Evolutionary conservation across 768 basidiomycete species (phyloP), one percentile per base, ranked within the genome.

Genomic region (Crepidotus variabilis): DNA sequence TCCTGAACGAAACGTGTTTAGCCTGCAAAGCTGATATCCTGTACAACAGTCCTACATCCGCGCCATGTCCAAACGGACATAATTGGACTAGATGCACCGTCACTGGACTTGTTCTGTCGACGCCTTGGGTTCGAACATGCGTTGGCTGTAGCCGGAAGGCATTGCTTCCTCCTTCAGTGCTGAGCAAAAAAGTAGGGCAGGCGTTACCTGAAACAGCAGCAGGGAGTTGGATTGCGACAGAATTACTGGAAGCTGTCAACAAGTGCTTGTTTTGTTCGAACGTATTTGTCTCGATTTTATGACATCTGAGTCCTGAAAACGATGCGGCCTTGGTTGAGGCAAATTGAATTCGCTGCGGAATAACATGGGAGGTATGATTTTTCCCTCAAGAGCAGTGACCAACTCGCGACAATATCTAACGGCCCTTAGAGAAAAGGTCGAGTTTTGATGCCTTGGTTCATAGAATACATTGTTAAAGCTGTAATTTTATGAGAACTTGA

Each of bases 71-170:
- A 2, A 86, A 84, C 59, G 90, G 90, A 9, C 92, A 94, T 72
- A 69, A 69, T 45, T 94, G 92, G 92, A 74, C 90, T 50, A 85
- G 91, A 28, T 93, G 92, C 67, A 88, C 89, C 10, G 77, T 91
- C 50, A 93, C 91, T 36, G 87, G 87, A 21, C 87, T 90, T 68
- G 82, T 93, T 55, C 77, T 93, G 28, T 80, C 88, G n/a, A 92
- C 89, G 50, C 79, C 89, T 13, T 77, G 77, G 69, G 87, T 90
- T 34, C 81, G 89, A 56, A 92, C 90, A 16, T 94, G 92, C 67
- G 74, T 91, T 24, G 88, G 89, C 50, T 94, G 92, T 65, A 81
- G 81, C 64, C 79, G 90, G 60, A 93, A 92, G 69, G 88, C 90
- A 18, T 83, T 92, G 62, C 75, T 88, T 13, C 83, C 89, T n/a